Evolutionary conservation across 352 stramenopile genomes (phyloP), one percentile per base, ranked within the genome.

Genomic region (Phytophthora colocasiae): DNA sequence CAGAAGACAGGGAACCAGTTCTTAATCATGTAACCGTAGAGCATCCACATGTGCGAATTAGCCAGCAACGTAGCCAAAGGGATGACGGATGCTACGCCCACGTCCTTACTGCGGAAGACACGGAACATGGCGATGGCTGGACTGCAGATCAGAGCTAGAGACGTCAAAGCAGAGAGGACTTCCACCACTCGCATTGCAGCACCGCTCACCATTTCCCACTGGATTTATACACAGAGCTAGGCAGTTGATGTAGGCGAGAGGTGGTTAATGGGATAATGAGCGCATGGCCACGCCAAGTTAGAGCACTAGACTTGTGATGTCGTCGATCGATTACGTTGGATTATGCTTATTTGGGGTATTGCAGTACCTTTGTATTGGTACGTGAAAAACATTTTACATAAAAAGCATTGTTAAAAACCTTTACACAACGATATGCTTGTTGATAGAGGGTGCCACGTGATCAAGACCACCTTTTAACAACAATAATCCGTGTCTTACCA

Each of bases 1-100:
- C 45, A 56, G 48, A 85, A 80, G 32, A 82, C 55, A 9, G 71
- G 71, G 59, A 85, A 81, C 49, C 66, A 77, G 55, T 82, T 79
- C 45, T 71, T 31, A 24, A 51, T 61, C 32, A 79, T 60, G 63
- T 77, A 80, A n/a, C 77, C 77, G 29, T 85, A 81, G 12, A 82
- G 48, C 69, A 80, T 77, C 77, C 73, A 78, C 43, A 76, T 54
- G 53, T 81, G 74, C 32, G 57, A 65, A 51, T 77, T 77, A 61
- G 52, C 66, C 11, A 80, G 58, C 24, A 85, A 44, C 11, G 72
- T 65, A 1, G 68, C 72, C 12, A 86, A 63, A 27, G 75, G 73
- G 24, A 81, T 29, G 2, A 84, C 63, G 27, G 76, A 83, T 10
- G 55, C 45, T 15, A 76, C 56, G 6, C 65, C 78, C 12, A 80